Conservation (phyloP, 139 green algal genomes). For the Mesotaenium endlicherianum region DNA sequence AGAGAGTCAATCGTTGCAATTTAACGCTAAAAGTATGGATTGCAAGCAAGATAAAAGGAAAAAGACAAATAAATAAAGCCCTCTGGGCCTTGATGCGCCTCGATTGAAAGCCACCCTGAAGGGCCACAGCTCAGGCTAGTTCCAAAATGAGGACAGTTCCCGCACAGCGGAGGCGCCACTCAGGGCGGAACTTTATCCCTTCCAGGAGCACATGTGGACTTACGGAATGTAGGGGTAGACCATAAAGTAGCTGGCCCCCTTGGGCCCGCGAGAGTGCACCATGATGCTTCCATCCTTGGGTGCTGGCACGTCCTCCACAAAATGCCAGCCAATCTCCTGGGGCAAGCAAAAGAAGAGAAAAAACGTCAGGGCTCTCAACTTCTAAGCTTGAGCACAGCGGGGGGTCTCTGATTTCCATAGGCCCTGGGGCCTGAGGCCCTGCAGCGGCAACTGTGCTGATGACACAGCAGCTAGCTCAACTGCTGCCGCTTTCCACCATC, state of each 20-base stretch:
- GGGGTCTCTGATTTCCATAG: background rate
- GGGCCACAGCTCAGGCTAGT: too few relatives aligned
- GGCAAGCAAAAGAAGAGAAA: background rate
- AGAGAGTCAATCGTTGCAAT: too few relatives aligned
- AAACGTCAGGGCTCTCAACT: background rate
- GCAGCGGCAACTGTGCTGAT: too few relatives aligned
- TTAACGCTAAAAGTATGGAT: too few relatives aligned
- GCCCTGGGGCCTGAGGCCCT: too few relatives aligned
- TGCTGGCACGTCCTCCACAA: constrained; percentile 38
- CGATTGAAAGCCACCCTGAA: background rate
- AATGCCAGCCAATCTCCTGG: constrained; percentile 46
- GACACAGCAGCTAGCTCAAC: too few relatives aligned
- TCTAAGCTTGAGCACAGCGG: background rate
- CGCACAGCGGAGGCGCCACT: background rate
- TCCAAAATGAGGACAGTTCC: background rate
- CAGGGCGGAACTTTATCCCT: background rate
- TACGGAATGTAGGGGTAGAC: constrained; percentile 43
- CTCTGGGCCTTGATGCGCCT: background rate
- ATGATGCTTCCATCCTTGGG: background rate
- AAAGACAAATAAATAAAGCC: background rate
- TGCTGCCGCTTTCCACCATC: too few relatives aligned
- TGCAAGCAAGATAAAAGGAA: background rate
- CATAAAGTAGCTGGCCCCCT: constrained; percentile 43
- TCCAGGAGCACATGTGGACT: background rate
- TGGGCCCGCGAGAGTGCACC: background rate